These are phyloP conservation scores for Rachicladosporium sp. DNA, from an alignment of 2,329 filamentous ascomycete species.

Conservation along the genomic window DNA sequence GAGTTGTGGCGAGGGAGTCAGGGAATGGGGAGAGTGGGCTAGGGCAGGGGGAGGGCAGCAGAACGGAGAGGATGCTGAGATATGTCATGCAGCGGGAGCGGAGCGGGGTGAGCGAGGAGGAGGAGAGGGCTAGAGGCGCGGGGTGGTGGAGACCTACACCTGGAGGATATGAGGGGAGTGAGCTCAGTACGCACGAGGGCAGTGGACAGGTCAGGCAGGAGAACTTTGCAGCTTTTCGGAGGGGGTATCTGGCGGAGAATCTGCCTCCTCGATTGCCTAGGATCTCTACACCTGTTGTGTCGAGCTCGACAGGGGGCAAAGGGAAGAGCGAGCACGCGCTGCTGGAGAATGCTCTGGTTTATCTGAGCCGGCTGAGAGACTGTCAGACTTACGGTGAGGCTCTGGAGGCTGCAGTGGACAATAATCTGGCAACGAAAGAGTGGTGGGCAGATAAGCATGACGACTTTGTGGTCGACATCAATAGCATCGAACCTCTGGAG, in stretches of 20 bases:
- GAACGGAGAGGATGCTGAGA: constrained; percentile 27
- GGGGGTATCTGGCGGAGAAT: constrained; percentile 23
- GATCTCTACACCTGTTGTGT: constrained; percentile 13
- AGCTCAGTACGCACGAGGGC: too few relatives aligned
- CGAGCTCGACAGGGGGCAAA: constrained; percentile 5
- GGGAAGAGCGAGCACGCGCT: background rate
- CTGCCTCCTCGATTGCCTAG: constrained; percentile 17
- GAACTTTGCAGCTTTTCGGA: constrained; percentile 21
- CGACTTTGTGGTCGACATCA: constrained; percentile 47
- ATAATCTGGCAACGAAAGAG: constrained; percentile 41
- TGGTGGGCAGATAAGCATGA: constrained; percentile 39
- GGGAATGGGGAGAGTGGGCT: too few relatives aligned
- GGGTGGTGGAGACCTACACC: constrained; percentile 20
- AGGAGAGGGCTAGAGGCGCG: constrained; percentile 22
- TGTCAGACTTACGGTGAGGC: constrained; percentile 43
- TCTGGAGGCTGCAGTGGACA: constrained; percentile 39
- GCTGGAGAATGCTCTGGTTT: constrained; percentile 48
- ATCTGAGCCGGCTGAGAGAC: constrained; percentile 46
- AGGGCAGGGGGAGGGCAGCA: constrained; percentile 6
- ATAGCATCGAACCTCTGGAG: constrained; percentile 37
- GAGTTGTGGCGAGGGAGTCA: too few relatives aligned
- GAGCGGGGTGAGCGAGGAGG: constrained; percentile 21
- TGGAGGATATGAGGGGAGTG: background rate
- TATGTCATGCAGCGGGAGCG: constrained; percentile 29
- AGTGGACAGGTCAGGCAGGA: constrained; percentile 9